Evolutionary conservation across 768 basidiomycete genomes (phyloP), one percentile per base, ranked within the genome.

Genomic region (Auriculariales sp.): DNA sequence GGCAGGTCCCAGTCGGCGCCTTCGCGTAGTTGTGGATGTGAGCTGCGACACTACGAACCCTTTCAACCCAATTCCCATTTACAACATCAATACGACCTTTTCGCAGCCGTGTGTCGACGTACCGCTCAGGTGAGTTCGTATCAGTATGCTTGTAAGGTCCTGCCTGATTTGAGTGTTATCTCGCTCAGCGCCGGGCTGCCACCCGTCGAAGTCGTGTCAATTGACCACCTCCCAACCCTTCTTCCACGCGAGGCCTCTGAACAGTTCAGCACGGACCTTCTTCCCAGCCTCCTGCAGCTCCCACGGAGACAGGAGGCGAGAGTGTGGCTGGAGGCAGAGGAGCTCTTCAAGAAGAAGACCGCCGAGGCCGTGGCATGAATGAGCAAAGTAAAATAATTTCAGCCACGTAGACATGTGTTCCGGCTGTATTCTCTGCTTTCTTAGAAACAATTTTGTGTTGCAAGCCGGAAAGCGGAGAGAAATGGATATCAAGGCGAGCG

Each of bases 21-120:
- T 99, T 52, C 71, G 78, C 22, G 81, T 93, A 27, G 79, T 97
- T 44, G 95, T 97, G 24, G 95, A 99, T 58, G 95, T 99, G 58
- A 94, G 90, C 63, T 99, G 95, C 70, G 95, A 99, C 64, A 98
- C 94, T 22, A 98, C 92, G 49, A 99, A 99, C 65, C 93, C 95
- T 14, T 84, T 83, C 75, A 99, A 98, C 65, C 95, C 95, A 1
- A 85, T 98, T 56, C 95, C 95, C 7, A 83, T 99, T 53, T 99
- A 99, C 68, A 71, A 61, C 49, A 75, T 92, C 68, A 97, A 95
- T 68, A 98, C 94, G 19, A 92, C 89, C 0, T 97, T 97, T 64
- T 75, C 81, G 44, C 74, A 87, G 51, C 95, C 95, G 15, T 95
- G 93, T 2, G 88, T 97, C 33, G 71, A 81, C 52, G 91, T 92